Evolutionary conservation across 108 stramenopile species (phyloP), one percentile per base, ranked within the genome.

Genomic region (Fragilaria crotonensis): DNA sequence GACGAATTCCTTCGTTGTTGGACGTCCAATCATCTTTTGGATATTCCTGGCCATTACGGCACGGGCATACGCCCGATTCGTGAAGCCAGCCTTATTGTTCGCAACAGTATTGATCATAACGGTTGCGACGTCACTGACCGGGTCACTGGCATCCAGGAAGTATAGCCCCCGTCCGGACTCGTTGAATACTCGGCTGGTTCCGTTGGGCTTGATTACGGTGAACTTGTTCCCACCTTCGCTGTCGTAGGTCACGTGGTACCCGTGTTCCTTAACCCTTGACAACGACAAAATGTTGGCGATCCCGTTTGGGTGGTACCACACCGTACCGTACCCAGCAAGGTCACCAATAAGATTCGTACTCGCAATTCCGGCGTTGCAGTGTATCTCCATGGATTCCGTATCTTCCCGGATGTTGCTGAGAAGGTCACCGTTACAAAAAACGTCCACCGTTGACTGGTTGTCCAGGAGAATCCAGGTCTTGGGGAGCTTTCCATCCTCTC

Each of bases 231-330:
- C 56, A 23, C 4, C 20, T 2, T 48, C 4, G 23, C 47, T 67
- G 61, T 78, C 73, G 36, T 66, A 78, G 11, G 54, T 45, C 17
- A 78, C 58, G 9, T 33, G 49, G 45, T 17, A 63, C 1, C 29
- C n/a, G 17, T 62, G n/a, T 41, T 63, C 41, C 7, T 14, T 11
- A 0, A 73, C 56, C 27, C 26, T 30, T 18, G 41, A 0, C 25
- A 75, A 47, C 29, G 71, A 72, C 2, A 80, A 41, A 20, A 80
- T 72, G 63, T 80, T 72, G 1, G 71, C 74, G 41, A 75, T 67
- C 18, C 70, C 65, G 0, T 61, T 50, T 17, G 57, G 64, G 53
- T 79, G 36, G 30, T 51, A 62, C 78, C 78, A 80, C 17, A 80
- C 72, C 3, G 61, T 5, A 5, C 59, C 60, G 14, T 55, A 56